Conservation (phyloP, 75 land plant genomes). For the Pseudotsuga menziesii region DNA sequence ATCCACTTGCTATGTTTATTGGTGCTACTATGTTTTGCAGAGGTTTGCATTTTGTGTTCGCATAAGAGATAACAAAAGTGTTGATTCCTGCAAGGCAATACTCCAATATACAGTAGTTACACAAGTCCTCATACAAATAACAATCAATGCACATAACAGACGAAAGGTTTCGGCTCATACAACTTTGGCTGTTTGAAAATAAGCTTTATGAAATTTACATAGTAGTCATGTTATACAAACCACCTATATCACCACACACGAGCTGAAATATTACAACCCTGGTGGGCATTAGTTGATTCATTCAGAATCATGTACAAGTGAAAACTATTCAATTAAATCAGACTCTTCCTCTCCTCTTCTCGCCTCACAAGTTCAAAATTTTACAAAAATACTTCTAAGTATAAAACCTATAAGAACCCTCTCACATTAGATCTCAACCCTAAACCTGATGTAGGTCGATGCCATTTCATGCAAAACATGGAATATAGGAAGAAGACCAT, state of each 20-base stretch:
- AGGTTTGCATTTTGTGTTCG: no score
- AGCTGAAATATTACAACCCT: neutral
- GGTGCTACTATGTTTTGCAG: no score
- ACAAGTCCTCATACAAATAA: no score
- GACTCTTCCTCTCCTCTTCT: slow-evolving; percentile 6
- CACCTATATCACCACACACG: neutral
- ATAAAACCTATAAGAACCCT: neutral
- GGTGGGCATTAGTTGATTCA: slow-evolving; percentile 11
- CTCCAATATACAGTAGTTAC: no score
- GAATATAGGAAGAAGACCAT: slow-evolving; percentile 8
- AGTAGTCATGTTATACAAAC: no score
- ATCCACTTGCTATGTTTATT: no score
- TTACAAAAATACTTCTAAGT: slow-evolving; percentile 3
- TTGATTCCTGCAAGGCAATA: no score
- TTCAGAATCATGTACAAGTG: slow-evolving; percentile 4
- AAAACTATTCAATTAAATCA: neutral
- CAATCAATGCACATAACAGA: no score
- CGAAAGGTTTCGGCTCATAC: no score
- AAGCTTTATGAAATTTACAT: no score
- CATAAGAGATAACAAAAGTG: no score
- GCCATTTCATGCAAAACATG: slow-evolving; percentile 9
- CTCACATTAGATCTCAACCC: neutral
- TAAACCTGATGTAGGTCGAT: neutral
- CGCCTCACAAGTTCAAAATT: slow-evolving; percentile 2
- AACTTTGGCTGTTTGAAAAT: no score